Conservation (phyloP, 208 protist species). For the Leishmania braziliensis region DNA sequence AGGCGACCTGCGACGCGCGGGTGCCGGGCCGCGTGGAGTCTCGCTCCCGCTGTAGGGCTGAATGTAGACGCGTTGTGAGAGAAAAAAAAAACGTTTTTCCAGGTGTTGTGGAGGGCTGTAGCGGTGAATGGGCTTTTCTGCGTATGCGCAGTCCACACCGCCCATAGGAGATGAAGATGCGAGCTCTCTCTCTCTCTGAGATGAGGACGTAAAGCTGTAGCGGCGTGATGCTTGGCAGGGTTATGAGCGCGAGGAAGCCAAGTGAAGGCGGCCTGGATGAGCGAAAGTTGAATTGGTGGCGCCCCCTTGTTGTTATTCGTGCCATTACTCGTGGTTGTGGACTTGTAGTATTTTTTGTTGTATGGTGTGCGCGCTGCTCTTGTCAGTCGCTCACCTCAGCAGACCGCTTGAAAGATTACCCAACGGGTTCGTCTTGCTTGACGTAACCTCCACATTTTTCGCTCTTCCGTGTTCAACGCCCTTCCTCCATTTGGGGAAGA, state of each 20-base stretch:
- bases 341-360: not conserved
- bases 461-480: not conserved
- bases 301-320: not conserved
- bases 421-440: not conserved
- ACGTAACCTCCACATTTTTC: not conserved
- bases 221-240: not conserved
- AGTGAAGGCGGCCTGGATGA: not conserved
- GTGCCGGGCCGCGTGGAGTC: not conserved
- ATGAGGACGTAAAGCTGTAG: not conserved
- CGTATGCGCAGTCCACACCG: not conserved
- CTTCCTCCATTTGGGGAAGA: not conserved
- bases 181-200: not conserved
- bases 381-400: not conserved
- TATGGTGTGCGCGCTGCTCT: not conserved
- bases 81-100: not conserved
- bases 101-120: too few relatives aligned
- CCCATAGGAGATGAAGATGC: not conserved
- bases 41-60: not conserved
- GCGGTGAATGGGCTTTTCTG: not conserved
- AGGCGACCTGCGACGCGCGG: not conserved
- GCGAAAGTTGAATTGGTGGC: not conserved
- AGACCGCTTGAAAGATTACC: not conserved
- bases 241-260: not conserved
- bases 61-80: not conserved
- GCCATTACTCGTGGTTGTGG: not conserved